These are phyloP conservation scores for Leptomonas seymouri DNA, from an alignment of 208 protist genomes.

Conservation along the genomic window DNA sequence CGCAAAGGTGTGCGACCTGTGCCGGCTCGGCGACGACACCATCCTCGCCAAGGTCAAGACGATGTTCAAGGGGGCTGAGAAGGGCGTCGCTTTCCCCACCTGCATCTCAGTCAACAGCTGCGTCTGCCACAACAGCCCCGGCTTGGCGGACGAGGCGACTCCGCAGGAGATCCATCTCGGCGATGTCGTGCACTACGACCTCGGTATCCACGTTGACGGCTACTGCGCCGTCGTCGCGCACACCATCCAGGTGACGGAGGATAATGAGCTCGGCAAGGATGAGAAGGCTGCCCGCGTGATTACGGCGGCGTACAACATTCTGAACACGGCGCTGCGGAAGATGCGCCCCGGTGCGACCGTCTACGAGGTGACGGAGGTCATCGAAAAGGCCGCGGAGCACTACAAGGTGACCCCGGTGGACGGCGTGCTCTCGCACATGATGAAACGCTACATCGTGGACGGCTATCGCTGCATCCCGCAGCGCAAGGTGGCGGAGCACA, in stretches of 20 bases:
- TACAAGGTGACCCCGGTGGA: slow-evolving; percentile 95
- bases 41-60: slow-evolving; percentile 85
- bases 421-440: slow-evolving; percentile 98
- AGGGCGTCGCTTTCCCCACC: slow-evolving; percentile 99
- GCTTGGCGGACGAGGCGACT: slow-evolving; percentile 71
- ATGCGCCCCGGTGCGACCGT: slow-evolving; percentile 87
- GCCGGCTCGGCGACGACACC: slow-evolving; percentile 87
- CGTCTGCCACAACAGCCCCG: slow-evolving; percentile 98
- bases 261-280: slow-evolving; percentile 74
- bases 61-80: slow-evolving; percentile 95
- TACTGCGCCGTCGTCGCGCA: slow-evolving; percentile 97
- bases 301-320: slow-evolving; percentile 94
- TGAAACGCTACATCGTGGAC: slow-evolving; percentile 98
- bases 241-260: slow-evolving; percentile 94
- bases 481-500: slow-evolving; percentile 90
- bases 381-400: slow-evolving; percentile 95
- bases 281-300: slow-evolving; percentile 95
- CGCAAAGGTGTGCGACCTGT: slow-evolving; percentile 85
- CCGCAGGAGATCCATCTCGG: slow-evolving; percentile 85
- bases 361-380: slow-evolving; percentile 94
- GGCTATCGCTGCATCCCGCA: slow-evolving; percentile 96
- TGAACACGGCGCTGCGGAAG: slow-evolving; percentile 92
- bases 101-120: slow-evolving; percentile 98
- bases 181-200: slow-evolving; percentile 99
- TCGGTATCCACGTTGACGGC: slow-evolving; percentile 98